These are phyloP conservation scores for Urochloa ruziziensis DNA, from an alignment of 176 grass and related monocot genomes.

Conservation along the genomic window DNA sequence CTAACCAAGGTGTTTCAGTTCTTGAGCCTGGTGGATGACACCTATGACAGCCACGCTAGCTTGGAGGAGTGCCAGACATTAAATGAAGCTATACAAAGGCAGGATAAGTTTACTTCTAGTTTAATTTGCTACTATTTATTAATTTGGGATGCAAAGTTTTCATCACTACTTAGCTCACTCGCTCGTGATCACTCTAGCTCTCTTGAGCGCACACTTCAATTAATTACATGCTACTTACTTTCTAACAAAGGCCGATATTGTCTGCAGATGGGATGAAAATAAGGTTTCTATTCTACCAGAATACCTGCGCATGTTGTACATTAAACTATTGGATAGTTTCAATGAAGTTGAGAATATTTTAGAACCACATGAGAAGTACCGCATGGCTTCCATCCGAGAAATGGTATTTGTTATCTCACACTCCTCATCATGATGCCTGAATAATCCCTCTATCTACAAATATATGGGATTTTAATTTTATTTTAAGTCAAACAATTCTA, in stretches of 20 bases:
- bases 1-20: background rate
- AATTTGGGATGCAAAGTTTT: no score
- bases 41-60: background rate
- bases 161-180: no score
- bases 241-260: no score
- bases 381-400: background rate
- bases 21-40: background rate
- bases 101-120: background rate
- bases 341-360: background rate
- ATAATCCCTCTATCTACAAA: no score
- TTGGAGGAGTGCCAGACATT: background rate
- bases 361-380: background rate
- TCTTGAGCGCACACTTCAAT: no score
- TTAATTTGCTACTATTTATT: no score
- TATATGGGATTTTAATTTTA: no score
- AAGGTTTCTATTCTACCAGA: background rate
- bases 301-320: background rate
- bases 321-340: background rate
- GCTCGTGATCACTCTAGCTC: no score
- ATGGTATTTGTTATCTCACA: no score
- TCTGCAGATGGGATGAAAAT: background rate
- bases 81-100: constrained; percentile 10
- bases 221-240: no score
- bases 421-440: no score
- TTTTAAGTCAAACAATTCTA: no score